Conservation (phyloP, 148 eudicot species). For the Nyssa sinensis region DNA sequence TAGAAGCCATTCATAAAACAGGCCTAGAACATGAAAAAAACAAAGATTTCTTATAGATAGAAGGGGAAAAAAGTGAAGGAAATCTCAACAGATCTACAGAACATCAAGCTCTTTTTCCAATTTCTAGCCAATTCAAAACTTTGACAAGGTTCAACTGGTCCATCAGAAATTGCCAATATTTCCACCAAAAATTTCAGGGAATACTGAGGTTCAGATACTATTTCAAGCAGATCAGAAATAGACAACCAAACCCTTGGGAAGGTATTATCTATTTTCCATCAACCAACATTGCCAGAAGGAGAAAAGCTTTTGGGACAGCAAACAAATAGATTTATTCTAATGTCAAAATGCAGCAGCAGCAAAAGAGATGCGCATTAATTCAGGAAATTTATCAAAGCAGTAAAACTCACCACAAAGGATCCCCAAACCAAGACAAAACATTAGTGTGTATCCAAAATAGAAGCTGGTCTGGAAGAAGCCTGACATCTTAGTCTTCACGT, state of each 20-base stretch:
- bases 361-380: not conserved
- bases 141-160: not conserved
- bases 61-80: not conserved
- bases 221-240: no score
- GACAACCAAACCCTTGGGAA: no score
- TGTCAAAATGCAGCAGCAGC: not conserved
- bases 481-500: conserved; percentile 90
- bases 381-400: not conserved
- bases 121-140: not conserved
- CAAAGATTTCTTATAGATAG: no score
- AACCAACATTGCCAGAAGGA: conserved; percentile 3
- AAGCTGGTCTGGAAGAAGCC: conserved; percentile 99
- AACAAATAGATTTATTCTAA: not conserved
- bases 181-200: conserved; percentile 5
- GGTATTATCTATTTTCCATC: no score
- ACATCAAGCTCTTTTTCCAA: not conserved
- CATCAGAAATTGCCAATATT: not conserved
- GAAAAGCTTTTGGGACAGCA: not conserved
- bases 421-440: conserved; percentile 88
- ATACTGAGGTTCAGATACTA: not conserved
- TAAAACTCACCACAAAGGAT: conserved; percentile 73
- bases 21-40: not conserved
- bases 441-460: conserved; percentile 82
- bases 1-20: no score
- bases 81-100: not conserved